These are phyloP conservation scores for Trametes hirsuta DNA, from an alignment of 1,284 basidiomycete species.

Conservation along the genomic window DNA sequence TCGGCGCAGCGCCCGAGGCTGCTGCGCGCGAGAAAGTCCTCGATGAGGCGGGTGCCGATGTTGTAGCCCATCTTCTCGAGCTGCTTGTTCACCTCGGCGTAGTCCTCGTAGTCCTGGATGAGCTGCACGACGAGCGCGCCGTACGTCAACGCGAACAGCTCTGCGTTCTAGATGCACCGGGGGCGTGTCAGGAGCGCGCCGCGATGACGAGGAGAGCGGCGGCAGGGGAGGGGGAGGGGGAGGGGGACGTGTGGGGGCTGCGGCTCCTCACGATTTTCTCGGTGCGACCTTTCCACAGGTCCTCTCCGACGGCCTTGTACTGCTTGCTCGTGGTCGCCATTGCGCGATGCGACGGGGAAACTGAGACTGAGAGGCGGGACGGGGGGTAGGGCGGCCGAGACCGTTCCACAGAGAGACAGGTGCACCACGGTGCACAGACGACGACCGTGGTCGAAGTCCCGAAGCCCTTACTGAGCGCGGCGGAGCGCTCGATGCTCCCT, in stretches of 20 bases:
- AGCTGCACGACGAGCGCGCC: slow-evolving; percentile 98
- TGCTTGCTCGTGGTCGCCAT: slow-evolving; percentile 79
- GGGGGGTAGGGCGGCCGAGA: not conserved
- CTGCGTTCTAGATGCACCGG: slow-evolving; percentile 76
- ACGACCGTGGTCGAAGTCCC: not conserved
- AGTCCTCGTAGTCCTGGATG: slow-evolving; percentile 99
- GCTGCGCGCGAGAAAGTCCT: slow-evolving; percentile 96
- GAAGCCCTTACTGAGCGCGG: not conserved
- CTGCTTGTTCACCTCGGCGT: slow-evolving; percentile 85
- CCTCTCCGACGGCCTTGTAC: slow-evolving; percentile 84
- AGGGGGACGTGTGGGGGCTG: too few relatives aligned
- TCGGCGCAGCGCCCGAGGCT: slow-evolving; percentile 85
- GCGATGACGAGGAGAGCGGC: not conserved
- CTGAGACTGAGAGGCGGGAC: not conserved
- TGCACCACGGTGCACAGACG: not conserved
- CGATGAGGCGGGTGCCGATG: slow-evolving; percentile 95
- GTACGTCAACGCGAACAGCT: slow-evolving; percentile 96
- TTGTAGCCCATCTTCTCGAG: slow-evolving; percentile 97
- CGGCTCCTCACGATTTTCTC: slow-evolving; percentile 81
- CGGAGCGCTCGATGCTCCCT: not conserved
- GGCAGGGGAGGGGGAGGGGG: too few relatives aligned
- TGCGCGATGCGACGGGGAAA: not conserved
- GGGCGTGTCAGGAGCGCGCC: slow-evolving; percentile 26
- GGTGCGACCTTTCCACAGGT: slow-evolving; percentile 87
- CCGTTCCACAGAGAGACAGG: not conserved